Percentiles rank a stretch among this genome's conserved stretches.
Evolutionary conservation across 208 protist genomes (phyloP).

Genomic region (Borovskyia barvae): DNA sequence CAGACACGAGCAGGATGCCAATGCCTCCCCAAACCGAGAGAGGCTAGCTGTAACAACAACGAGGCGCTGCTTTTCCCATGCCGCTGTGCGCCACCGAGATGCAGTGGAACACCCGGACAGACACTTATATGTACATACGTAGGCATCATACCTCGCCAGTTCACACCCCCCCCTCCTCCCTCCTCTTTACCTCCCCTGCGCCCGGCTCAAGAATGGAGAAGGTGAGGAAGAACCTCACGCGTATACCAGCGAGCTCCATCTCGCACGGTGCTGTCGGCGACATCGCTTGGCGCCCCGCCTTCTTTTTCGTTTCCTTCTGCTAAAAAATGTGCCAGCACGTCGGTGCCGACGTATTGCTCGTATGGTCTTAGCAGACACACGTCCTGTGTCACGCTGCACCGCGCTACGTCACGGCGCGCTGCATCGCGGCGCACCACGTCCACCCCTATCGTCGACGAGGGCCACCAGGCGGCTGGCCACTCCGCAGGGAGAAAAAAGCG

Average conservation of each 20-base stretch:
- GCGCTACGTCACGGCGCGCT: slow-evolving; percentile 47
- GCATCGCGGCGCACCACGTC: slow-evolving; percentile 24
- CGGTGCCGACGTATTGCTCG: slow-evolving; percentile 46
- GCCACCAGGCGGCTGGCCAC: slow-evolving; percentile 33
- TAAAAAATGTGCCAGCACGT: slow-evolving; percentile 50
- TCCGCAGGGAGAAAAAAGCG: slow-evolving; percentile 53
- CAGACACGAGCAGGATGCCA: too few species aligned
- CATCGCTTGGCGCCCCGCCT: neutral
- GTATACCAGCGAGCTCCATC: slow-evolving; percentile 31
- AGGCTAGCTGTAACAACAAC: too few species aligned
- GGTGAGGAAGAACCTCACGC: slow-evolving; percentile 30
- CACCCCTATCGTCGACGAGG: neutral
- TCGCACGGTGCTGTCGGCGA: slow-evolving; percentile 8
- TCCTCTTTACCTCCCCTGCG: too few species aligned
- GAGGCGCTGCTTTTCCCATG: too few species aligned
- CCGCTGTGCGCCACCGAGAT: too few species aligned
- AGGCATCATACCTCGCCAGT: too few species aligned
- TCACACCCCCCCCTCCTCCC: too few species aligned
- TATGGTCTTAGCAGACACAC: slow-evolving; percentile 58
- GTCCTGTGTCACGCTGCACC: slow-evolving; percentile 46
- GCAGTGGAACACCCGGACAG: too few species aligned
- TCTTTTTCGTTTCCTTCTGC: slow-evolving; percentile 13
- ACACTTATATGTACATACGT: too few species aligned
- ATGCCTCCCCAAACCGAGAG: too few species aligned
- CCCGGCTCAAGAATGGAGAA: slow-evolving; percentile 15